Base-by-base conservation (phyloP, 1,139 yeast species). In the Pneumocystis jirovecii region DNA sequence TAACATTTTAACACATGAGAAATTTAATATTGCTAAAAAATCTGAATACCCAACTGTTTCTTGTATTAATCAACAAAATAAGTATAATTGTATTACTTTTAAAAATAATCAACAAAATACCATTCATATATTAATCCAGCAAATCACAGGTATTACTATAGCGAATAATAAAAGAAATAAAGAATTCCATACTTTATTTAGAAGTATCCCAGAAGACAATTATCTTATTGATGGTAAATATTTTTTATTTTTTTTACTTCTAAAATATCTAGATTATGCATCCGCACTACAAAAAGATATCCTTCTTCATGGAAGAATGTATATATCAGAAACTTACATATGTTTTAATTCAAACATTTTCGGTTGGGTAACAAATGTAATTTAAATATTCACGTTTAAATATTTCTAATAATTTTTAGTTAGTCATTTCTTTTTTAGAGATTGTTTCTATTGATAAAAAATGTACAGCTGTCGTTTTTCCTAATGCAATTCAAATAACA, bases 281-380 rank as follows among this genome's bases (percentile, higher is more conserved):
- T 93, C 97, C 77, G 97, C 97, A 0, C 76, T 93, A 67, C 87
- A 93, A 71, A 79, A 90, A 67, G 97, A 93, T 68, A 89, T 93
- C 64, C 77, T 93, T 34, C 78, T 90, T n/a, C 98, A 95, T 71
- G 99, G 99, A 7, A 80, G 96, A 65, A 73, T 93, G 42, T 95
- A 89, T 73, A 82, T 95, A 1, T 85, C 96, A 29, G 96, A 89
- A 70, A 82, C 82, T 67, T 84, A 86, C 71, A 74, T 93, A 1
- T 89, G 97, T 73, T 95, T 95, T 78, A 87, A 89, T 72, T 89
- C 97, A n/a, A 89, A 89, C 72, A 80, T 93, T 61, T 78, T 95
- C 63, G 97, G 97, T 0, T 91, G 96, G 96, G 89, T 89, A 1
- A 89, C 97, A 2, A 88, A 83, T 70, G 75, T 67, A 29, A 62